phyloP scores from a whole-genome alignment of 2,329 filamentous ascomycete genomes.

The Claviceps sp. region DNA sequence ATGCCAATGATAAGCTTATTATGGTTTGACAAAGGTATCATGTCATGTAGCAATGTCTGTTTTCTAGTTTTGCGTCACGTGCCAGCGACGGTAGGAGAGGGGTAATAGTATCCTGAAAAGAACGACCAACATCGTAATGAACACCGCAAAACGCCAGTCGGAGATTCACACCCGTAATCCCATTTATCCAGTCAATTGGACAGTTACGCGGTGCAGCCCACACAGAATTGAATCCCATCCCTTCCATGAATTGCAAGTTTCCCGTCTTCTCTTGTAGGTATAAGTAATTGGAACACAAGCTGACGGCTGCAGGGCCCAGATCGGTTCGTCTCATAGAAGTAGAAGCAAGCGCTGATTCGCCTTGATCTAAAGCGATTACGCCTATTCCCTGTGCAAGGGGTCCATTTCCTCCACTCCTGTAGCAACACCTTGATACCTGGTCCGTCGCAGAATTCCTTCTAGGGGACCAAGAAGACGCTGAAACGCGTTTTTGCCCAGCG shows the following conservation, averaged over 20 bases:
- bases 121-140: conserved; percentile 14
- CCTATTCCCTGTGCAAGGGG: conserved; percentile 37
- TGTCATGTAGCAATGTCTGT: conserved; percentile 21
- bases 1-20: not conserved
- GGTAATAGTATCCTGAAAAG: conserved; percentile 12
- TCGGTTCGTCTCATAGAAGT: too few relatives aligned
- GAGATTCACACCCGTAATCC: conserved; percentile 1
- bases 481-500: conserved; percentile 85
- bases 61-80: conserved; percentile 13
- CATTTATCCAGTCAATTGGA: not conserved
- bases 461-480: conserved; percentile 86
- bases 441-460: conserved; percentile 85
- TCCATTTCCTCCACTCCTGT: conserved; percentile 54
- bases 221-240: not conserved
- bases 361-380: not conserved
- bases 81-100: conserved; percentile 16
- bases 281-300: not conserved
- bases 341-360: too few relatives aligned
- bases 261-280: not conserved
- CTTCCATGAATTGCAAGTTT: not conserved
- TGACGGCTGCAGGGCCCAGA: not conserved
- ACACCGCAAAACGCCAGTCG: conserved; percentile 5
- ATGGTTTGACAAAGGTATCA: conserved; percentile 18
- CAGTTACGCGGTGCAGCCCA: not conserved
- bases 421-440: conserved; percentile 45